Conservation (phyloP, 306 rosid species). For the Begonia fuchsioides region DNA sequence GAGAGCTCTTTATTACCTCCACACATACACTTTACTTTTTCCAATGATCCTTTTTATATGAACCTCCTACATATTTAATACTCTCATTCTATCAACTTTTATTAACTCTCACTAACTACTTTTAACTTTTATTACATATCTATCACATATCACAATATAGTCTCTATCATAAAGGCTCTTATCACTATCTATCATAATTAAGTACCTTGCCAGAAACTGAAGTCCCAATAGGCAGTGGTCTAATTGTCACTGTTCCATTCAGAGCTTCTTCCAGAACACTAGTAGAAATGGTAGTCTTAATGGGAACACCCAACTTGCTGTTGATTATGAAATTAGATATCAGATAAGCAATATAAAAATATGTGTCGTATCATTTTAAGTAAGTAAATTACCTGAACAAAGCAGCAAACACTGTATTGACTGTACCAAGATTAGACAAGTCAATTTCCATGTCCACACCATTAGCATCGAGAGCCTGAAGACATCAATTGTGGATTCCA, state of each 20-base stretch:
- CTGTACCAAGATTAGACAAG: slow-evolving; percentile 96
- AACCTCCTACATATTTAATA: too few species aligned
- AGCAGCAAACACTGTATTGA: slow-evolving; percentile 98
- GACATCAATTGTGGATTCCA: slow-evolving; percentile 10
- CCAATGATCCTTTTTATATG: too few species aligned
- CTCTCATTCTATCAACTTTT: too few species aligned
- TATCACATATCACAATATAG: too few species aligned
- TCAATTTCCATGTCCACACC: slow-evolving; percentile 99
- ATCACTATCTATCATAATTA: slow-evolving; percentile 2
- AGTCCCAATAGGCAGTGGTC: slow-evolving; percentile 95
- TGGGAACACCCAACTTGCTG: slow-evolving; percentile 99
- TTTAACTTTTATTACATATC: too few species aligned
- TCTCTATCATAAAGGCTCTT: too few species aligned
- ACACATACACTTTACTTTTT: too few species aligned
- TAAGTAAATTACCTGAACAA: slow-evolving; percentile 68
- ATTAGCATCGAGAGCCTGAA: slow-evolving; percentile 88
- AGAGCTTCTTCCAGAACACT: slow-evolving; percentile 98
- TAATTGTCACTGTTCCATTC: slow-evolving; percentile 87
- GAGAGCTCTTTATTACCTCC: too few species aligned
- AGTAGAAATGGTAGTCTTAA: slow-evolving; percentile 96
- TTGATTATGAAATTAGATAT: slow-evolving; percentile 14
- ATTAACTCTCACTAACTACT: too few species aligned
- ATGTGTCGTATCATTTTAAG: slow-evolving; percentile 6
- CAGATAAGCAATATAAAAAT: slow-evolving; percentile 15
- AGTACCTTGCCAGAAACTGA: slow-evolving; percentile 97